Conservation (phyloP, 2,329 filamentous ascomycete species). For the Diaporthe caulivora region DNA sequence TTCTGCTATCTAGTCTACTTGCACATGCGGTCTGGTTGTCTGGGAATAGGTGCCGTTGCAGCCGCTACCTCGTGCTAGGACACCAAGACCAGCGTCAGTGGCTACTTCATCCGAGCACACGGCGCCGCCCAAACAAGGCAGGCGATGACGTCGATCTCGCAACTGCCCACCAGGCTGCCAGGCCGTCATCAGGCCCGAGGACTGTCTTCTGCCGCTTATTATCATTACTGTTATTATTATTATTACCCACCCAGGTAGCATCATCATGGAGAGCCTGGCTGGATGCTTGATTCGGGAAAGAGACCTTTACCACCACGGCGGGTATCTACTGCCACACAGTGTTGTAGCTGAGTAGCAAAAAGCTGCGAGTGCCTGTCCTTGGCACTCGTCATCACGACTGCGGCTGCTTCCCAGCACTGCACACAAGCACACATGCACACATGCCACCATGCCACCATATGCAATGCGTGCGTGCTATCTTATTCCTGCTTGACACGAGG, state of each 20-base stretch:
- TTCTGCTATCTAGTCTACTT: too few relatives aligned
- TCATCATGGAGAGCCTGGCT: too few relatives aligned
- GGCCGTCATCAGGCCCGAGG: too few relatives aligned
- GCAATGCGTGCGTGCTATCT: too few relatives aligned
- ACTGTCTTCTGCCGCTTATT: too few relatives aligned
- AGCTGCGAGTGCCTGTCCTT: constrained; percentile 17
- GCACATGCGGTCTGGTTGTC: too few relatives aligned
- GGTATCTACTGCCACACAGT: neutral
- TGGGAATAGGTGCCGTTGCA: neutral
- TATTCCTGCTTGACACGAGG: too few relatives aligned
- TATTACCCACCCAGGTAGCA: too few relatives aligned
- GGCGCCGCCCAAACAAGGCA: neutral
- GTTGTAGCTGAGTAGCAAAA: neutral
- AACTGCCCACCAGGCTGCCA: neutral
- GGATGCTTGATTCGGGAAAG: neutral
- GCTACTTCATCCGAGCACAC: too few relatives aligned
- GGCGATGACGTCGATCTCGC: constrained; percentile 24
- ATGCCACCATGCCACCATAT: too few relatives aligned
- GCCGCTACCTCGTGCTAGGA: too few relatives aligned
- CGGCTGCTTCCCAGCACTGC: neutral
- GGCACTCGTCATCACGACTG: constrained; percentile 15
- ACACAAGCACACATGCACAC: neutral
- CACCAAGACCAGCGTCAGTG: neutral
- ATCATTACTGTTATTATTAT: too few relatives aligned
- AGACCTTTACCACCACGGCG: neutral